Conservation (phyloP, 345 rosid species). For the Lepidium sativum region DNA sequence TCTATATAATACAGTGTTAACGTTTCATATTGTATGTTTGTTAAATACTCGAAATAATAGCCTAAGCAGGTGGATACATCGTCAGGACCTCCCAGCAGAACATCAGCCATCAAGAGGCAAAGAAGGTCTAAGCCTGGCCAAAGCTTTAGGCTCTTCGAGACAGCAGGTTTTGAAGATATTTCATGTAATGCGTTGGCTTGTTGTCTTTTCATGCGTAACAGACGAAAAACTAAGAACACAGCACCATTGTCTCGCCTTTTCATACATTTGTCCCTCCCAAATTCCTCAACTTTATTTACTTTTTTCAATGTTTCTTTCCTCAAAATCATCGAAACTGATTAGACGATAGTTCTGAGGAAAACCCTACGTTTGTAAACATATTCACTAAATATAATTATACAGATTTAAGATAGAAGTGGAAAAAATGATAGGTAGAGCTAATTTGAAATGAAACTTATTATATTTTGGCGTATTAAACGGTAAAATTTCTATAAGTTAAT, state of each 20-base stretch:
- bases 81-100: neutral
- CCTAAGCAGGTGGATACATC: neutral
- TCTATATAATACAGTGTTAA: no score
- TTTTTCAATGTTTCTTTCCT: neutral
- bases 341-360: neutral
- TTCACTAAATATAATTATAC: neutral
- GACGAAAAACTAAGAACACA: neutral
- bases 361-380: neutral
- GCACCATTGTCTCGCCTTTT: conserved; percentile 10
- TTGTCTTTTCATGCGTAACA: neutral
- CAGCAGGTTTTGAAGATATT: neutral
- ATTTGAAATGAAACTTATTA: no score
- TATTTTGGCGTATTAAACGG: no score
- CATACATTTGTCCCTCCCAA: conserved; percentile 4
- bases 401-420: neutral
- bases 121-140: neutral
- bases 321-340: conserved; percentile 9
- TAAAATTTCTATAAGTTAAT: no score
- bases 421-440: no score
- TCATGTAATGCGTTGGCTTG: conserved; percentile 5
- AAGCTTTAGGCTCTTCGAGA: neutral
- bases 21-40: neutral
- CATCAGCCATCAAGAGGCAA: neutral
- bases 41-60: neutral
- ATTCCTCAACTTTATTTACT: neutral